phyloP scores from a whole-genome alignment of 2,329 filamentous ascomycete genomes.

The Zelopaecilomyces penicillatus region DNA sequence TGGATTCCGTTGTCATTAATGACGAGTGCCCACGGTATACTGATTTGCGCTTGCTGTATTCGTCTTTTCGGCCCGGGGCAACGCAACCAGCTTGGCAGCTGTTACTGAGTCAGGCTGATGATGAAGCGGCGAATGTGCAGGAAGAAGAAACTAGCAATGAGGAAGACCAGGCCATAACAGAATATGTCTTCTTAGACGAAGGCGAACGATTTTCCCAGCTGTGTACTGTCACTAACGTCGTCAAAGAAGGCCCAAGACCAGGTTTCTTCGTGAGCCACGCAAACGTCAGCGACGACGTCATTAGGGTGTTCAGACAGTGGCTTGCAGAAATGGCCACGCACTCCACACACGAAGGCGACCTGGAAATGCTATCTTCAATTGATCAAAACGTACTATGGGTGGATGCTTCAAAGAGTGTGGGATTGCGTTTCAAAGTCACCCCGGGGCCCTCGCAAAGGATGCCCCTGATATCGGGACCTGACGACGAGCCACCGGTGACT shows the following conservation, averaged over 20 bases:
- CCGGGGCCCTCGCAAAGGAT: slow-evolving; percentile 26
- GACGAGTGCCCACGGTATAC: slow-evolving; percentile 16
- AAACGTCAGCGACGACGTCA: slow-evolving; percentile 57
- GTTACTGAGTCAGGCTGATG: slow-evolving; percentile 3
- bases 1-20: slow-evolving; percentile 7
- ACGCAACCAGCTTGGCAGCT: slow-evolving; percentile 41
- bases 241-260: slow-evolving; percentile 52
- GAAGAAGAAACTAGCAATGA: slow-evolving; percentile 10
- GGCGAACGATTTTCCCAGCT: slow-evolving; percentile 69
- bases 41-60: slow-evolving; percentile 53
- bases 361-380: slow-evolving; percentile 1
- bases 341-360: background rate
- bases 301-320: slow-evolving; percentile 68
- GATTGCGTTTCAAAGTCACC: slow-evolving; percentile 57
- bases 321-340: slow-evolving; percentile 35
- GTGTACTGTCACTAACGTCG: slow-evolving; percentile 58
- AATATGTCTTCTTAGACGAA: slow-evolving; percentile 57
- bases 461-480: slow-evolving; percentile 46
- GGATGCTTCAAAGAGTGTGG: slow-evolving; percentile 53
- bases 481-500: slow-evolving; percentile 58
- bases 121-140: background rate
- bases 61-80: slow-evolving; percentile 58
- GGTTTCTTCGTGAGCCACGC: slow-evolving; percentile 57
- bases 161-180: slow-evolving; percentile 39
- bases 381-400: slow-evolving; percentile 55